Conservation (phyloP, 2,329 filamentous ascomycete genomes). For the Colletotrichum tanaceti region DNA sequence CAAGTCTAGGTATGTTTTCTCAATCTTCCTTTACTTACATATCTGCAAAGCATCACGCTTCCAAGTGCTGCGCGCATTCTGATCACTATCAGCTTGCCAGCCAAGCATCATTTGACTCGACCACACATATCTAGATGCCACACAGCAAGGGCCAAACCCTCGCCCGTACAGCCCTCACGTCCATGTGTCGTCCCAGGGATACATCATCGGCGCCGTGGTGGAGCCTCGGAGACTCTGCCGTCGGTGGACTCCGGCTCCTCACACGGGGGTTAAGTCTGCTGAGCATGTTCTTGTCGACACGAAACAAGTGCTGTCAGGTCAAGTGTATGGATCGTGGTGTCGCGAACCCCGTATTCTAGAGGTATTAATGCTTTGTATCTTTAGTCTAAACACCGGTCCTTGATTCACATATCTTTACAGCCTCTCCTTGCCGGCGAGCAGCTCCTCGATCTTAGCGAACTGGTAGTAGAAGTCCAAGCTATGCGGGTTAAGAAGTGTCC, state of each 20-base stretch:
- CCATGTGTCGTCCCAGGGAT: constrained; percentile 68
- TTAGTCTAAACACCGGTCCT: neutral
- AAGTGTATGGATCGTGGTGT: neutral
- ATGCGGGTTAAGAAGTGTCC: constrained; percentile 80
- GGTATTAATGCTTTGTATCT: neutral
- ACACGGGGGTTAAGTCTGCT: constrained; percentile 47
- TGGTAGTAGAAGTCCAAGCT: constrained; percentile 83
- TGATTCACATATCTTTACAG: constrained; percentile 49
- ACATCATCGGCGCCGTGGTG: constrained; percentile 65
- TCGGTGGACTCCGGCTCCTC: constrained; percentile 46
- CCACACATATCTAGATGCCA: constrained; percentile 52
- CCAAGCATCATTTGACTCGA: neutral
- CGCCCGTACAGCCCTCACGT: constrained; percentile 65
- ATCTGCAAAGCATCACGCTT: neutral
- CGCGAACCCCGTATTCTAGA: neutral
- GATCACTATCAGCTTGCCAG: neutral
- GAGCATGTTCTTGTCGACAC: constrained; percentile 37
- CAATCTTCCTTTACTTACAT: neutral
- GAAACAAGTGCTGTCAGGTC: constrained; percentile 38
- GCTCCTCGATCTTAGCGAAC: constrained; percentile 78
- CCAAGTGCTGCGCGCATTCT: neutral
- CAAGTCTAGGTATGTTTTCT: too few relatives aligned
- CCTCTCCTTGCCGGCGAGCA: constrained; percentile 60
- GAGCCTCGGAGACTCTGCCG: constrained; percentile 54
- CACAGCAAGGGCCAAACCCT: constrained; percentile 74